Percentiles rank a stretch among this genome's conserved stretches.
These are phyloP conservation scores for Alternaria panax DNA, from an alignment of 2,329 filamentous ascomycete species.

Conservation along the genomic window DNA sequence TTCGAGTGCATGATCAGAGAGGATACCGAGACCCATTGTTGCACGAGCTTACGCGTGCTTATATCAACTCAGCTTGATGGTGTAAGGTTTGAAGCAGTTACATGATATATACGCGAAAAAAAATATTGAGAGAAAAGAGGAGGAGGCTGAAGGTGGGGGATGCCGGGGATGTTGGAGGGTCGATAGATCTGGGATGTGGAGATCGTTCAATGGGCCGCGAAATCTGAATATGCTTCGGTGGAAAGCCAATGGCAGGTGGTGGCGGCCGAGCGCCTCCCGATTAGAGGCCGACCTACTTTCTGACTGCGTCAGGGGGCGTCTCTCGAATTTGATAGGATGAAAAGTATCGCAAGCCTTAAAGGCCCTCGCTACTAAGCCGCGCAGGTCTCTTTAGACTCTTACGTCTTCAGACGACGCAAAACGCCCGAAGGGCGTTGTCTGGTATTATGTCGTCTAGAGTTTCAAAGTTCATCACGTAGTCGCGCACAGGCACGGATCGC, in stretches of 20 bases:
- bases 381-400: too few species aligned
- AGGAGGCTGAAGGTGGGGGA: neutral
- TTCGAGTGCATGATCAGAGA: slow-evolving; percentile 70
- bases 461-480: too few species aligned
- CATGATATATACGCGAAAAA: neutral
- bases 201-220: neutral
- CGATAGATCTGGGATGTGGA: slow-evolving; percentile 1
- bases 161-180: neutral
- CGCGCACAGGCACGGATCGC: too few species aligned
- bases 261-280: neutral
- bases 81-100: neutral
- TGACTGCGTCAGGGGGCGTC: too few species aligned
- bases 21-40: slow-evolving; percentile 74
- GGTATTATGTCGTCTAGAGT: too few species aligned
- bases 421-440: too few species aligned
- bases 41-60: neutral
- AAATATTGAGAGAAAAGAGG: neutral
- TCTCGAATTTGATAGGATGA: too few species aligned
- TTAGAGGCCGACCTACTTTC: neutral
- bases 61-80: neutral
- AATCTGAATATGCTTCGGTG: neutral
- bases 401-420: too few species aligned
- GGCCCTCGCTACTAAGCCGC: too few species aligned
- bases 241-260: neutral
- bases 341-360: too few species aligned